phyloP scores from a whole-genome alignment of 2,329 filamentous ascomycete species.

The Chaetomium sp. region DNA sequence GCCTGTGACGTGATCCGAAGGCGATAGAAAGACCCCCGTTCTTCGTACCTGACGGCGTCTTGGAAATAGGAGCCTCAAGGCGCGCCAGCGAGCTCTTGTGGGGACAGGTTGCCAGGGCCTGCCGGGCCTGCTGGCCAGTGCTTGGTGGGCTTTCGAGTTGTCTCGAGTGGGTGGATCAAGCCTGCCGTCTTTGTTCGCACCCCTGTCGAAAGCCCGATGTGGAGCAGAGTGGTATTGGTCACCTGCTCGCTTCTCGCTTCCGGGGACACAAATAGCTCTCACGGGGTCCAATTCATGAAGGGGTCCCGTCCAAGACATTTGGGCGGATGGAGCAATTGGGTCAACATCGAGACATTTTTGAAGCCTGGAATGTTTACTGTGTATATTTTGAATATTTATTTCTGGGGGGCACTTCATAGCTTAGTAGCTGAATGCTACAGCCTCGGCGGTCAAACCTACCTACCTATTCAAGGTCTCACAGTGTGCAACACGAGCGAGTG shows the following conservation, averaged over 20 bases:
- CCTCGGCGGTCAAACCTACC: neutral
- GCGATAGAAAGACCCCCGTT: neutral
- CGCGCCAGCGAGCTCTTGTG: constrained; percentile 12
- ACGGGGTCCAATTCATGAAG: neutral
- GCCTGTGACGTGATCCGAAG: constrained; percentile 11
- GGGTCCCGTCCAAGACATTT: neutral
- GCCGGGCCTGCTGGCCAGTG: neutral
- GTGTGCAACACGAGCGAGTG: neutral
- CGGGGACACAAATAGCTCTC: constrained; percentile 8
- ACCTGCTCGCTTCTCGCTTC: constrained; percentile 21
- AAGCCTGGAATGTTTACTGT: neutral
- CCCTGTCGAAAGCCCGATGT: constrained; percentile 22
- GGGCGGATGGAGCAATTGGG: neutral
- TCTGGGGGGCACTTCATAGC: neutral
- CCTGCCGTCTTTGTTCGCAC: constrained; percentile 14
- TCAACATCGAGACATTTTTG: neutral
- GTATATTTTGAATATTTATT: no score
- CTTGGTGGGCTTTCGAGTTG: neutral
- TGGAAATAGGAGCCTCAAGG: constrained; percentile 9
- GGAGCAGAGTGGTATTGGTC: constrained; percentile 23
- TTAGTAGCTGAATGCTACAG: neutral
- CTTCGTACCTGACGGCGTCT: constrained; percentile 2
- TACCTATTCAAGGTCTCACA: no score
- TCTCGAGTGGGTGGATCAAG: constrained; percentile 17
- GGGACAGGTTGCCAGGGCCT: neutral